Conservation (phyloP, 2,329 filamentous ascomycete species). For the Fusarium oxysporum region DNA sequence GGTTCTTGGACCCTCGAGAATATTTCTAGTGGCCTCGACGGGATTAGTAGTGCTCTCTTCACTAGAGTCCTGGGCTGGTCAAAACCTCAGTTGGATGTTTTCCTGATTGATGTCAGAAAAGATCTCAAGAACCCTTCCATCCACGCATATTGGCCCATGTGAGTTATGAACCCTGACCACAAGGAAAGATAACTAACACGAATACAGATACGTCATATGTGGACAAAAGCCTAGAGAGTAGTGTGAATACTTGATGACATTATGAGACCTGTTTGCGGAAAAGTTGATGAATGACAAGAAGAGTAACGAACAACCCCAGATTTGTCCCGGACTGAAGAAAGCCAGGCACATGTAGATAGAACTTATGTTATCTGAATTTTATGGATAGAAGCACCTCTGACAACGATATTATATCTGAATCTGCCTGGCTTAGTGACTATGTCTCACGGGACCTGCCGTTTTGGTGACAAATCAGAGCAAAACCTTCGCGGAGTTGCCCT, state of each 20-base stretch:
- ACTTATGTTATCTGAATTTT: neutral
- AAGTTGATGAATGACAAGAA: neutral
- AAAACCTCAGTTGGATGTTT: conserved; percentile 38
- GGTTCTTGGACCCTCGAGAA: conserved; percentile 37
- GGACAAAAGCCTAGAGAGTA: neutral
- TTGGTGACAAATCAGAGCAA: neutral
- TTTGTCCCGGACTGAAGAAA: neutral
- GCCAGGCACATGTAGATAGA: neutral
- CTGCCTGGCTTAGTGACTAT: too few relatives aligned
- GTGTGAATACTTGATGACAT: neutral
- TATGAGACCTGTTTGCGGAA: neutral
- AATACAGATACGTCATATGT: neutral
- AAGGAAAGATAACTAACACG: neutral
- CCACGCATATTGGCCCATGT: conserved; percentile 47
- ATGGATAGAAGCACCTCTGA: neutral
- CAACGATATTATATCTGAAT: too few relatives aligned
- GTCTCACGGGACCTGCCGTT: neutral
- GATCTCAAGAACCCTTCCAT: conserved; percentile 42
- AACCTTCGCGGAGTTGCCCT: neutral
- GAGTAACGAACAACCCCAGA: neutral
- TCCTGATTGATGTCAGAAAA: conserved; percentile 41
- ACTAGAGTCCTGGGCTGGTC: conserved; percentile 44
- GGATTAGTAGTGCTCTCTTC: conserved; percentile 43
- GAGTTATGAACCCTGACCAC: neutral
- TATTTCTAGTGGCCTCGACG: conserved; percentile 39